Evolutionary conservation across 2,329 filamentous ascomycete species (phyloP), one percentile per base, ranked within the genome.

Genomic region (Nemania abortiva): DNA sequence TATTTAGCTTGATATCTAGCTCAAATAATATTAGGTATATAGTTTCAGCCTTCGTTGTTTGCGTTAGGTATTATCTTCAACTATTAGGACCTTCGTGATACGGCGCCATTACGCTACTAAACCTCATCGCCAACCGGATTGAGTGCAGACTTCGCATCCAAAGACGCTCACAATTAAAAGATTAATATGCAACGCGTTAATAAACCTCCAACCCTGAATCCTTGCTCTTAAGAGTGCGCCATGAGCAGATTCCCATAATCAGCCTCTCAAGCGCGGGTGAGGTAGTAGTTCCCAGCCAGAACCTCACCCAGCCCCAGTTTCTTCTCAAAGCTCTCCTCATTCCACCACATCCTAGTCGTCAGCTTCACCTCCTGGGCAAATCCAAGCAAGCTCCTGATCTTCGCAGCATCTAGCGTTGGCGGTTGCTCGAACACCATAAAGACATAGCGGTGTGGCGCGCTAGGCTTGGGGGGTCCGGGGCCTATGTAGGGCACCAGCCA

Each of bases 351-450:
- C 55, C 67, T 59, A 18, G n/a, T 24, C 31, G 60, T 67, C 63
- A 70, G 27, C 59, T 57, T 57, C 3, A 70, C 64, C 39, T 67
- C 58, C n/a, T 31, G 22, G 31, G 20, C 63, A 6, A 69, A 6
- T 4, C 66, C 66, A 2, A 65, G 53, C 22, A 62, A 10, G 57
- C 45, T 56, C 54, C 20, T 50, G 27, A 65, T 15, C 66, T 69
- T 69, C 6, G 62, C 69, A 20, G 53, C 58, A 31, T 70, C 66
- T 0, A 70, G 53, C 4, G 9, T 55, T 54, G 58, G 7, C 0
- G 69, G 69, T 49, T 70, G 69, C 58, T 69, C 69, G 13, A 69
- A 70, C 13, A 66, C 49, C 47, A 69, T 6, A 54, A 70, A 70
- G 0, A 69, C 50, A 27, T 70, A 70, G 49, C 66, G 69, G n/a